These are phyloP conservation scores for Colletotrichum noveboracense DNA, from an alignment of 2,329 filamentous ascomycete genomes.

Conservation along the genomic window DNA sequence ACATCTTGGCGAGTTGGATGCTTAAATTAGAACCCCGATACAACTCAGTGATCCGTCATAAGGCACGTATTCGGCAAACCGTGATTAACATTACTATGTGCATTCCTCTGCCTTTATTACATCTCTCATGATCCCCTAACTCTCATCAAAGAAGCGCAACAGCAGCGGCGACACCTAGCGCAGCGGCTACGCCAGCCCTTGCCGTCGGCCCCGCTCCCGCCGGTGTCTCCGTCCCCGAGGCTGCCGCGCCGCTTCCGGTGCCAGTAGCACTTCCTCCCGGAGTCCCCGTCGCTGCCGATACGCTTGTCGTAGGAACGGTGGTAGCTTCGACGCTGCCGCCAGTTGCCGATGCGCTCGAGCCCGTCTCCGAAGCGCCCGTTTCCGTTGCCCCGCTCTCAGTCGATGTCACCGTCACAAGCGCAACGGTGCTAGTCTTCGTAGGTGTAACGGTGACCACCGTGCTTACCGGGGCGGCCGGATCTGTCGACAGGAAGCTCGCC, in stretches of 20 bases:
- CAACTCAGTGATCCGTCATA: background rate
- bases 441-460: background rate
- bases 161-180: background rate
- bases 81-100: background rate
- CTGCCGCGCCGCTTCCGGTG: background rate
- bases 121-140: too few species aligned
- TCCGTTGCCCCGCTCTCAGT: background rate
- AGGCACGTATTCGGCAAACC: background rate
- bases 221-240: background rate
- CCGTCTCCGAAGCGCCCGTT: background rate
- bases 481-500: background rate
- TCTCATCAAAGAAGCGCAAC: background rate
- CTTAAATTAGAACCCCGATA: background rate
- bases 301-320: background rate
- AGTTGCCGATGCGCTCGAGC: background rate
- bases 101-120: background rate
- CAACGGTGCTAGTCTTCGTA: background rate
- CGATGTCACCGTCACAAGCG: background rate
- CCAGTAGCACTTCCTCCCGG: background rate
- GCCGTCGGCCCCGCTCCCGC: conserved; percentile 8
- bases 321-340: background rate
- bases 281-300: background rate
- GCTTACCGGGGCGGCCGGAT: background rate
- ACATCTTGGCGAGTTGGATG: background rate
- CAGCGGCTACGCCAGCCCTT: background rate